Base-by-base conservation (phyloP, 2,329 filamentous ascomycete species). In the Trichophyton mentagrophytes region DNA sequence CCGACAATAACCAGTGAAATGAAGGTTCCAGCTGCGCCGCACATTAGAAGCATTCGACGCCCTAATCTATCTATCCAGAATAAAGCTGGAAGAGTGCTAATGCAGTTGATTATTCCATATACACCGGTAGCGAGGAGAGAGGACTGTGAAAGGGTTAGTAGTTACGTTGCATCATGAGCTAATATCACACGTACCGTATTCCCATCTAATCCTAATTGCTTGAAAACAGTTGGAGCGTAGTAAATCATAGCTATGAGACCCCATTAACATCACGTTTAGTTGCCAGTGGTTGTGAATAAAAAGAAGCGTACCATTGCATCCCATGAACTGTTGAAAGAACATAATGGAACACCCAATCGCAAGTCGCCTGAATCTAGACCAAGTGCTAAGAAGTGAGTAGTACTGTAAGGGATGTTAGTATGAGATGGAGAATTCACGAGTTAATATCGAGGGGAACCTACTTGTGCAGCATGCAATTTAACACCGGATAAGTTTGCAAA, bases 171-270 rank as follows among this genome's bases (percentile, higher is more conserved):
- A 15, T 42, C 25, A 15, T 20, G 7, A 9, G 44, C 11, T 8
- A 44, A 25, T 15, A 7, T 30, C 2, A 40, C 15, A 30, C 59
- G 25, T 63, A 68, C 66, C 1, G 70, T 72, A 59, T 73, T 72
- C 2, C 70, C 69, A 42, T 68, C 64, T 0, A 79, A 69, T 0
- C 78, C 78, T 0, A 80, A 66, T 55, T 76, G 73, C 0, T 61
- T 65, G 64, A 79, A 79, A 15, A 79, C 77, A 0, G 71, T 77
- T 0, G 78, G 77, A 0, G 77, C 76, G 59, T 79, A 79, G 67
- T 78, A 79, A 20, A 79, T 78, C 57, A 79, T 71, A 0, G 76
- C 70, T 72, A 8, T 13, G 9, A 38, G 6, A 3, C 8, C 33
- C 2, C 33, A 38, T 38, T 13, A 38, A 38, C 11, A 38, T 38